Evolutionary conservation across 805 yeast genomes (phyloP), one percentile per base, ranked within the genome.

Genomic region (Metschnikowia colocasiae): DNA sequence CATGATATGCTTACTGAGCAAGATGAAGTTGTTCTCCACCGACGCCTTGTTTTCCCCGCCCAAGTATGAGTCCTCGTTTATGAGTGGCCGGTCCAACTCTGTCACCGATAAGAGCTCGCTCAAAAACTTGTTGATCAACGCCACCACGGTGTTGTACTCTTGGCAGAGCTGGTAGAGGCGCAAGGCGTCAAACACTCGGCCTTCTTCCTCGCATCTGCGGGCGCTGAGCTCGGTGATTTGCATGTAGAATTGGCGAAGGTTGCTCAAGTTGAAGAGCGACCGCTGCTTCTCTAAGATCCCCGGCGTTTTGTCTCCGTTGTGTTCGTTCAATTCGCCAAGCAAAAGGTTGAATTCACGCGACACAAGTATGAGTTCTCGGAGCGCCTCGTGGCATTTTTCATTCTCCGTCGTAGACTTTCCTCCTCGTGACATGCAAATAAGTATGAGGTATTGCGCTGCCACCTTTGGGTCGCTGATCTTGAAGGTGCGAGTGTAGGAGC

Each of bases 211-310:
- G 13, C 97, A 95, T 55, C 81, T 81, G 37, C 75, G 75, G 3
- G 97, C 97, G 25, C 96, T 90, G 50, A 81, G 82, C 61, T 86
- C 95, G 3, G 94, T 83, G 35, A 92, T 89, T 49, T 79, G 78
- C 51, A 74, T 76, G 54, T 87, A 71, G 59, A 80, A 92, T 48
- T 78, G 80, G 18, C 75, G 73, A 50, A 83, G 78, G 54, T 80
- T 76, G 5, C 69, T 67, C 51, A 91, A 71, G 25, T 75, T 73
- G 43, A 92, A 71, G 46, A 92, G 69, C 9, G 74, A 65, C 65
- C 87, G 80, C 59, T 95, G 83, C 53, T 77, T 79, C 68, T 89
- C 97, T 55, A 94, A 80, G 38, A 85, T 78, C 33, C 98, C 98
- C 1, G 95, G 88, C 36, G 78, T 74, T 54, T 92, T 79, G 5